Base-by-base conservation (phyloP, 2,329 filamentous ascomycete genomes). In the Xylaria hypoxylon region DNA sequence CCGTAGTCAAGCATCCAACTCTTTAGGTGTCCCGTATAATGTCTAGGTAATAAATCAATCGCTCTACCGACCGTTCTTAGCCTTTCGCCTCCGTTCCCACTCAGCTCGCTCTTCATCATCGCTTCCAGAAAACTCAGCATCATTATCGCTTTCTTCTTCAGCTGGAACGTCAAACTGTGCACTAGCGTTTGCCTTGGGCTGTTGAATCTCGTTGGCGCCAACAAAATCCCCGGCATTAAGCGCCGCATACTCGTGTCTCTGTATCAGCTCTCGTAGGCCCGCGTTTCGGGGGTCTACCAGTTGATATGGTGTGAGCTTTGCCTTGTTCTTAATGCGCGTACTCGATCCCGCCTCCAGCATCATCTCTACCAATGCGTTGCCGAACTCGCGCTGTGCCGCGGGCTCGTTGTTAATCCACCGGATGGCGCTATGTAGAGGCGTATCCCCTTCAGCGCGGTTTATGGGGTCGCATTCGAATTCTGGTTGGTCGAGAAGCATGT, bases 401-500 rank as follows among this genome's bases (percentile, higher is more conserved):
- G 86, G 84, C 74, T 92, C 86, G 62, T 81, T 80, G 84, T 94
- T 94, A 81, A 91, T 86, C 85, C 89, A 95, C 75, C 90, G 87
- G 72, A 96, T 88, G 62, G 89, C 92, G 76, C 88, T 88, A 84
- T 96, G 93, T 65, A 96, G 85, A 33, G 92, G 92, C 2, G 92
- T 94, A 80, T 96, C 92, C 68, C 87, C 86, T 66, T 95, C 91
- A 75, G 86, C 78, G 73, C 86, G 87, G 81, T 89, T 91, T 74
- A 89, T 75, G 61, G 92, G 91, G 81, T 96, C 93, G 81, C 94
- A 95, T 81, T 96, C 93, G 78, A 96, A 90, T 72, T 90, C 89
- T 72, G 91, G 89, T 79, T 95, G 92, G 83, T 96, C 92, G 71
- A 96, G 90, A 64, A 96, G 89, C 74, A 88, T 80, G 81, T 96